A percentile compares a stretch with the other conserved stretches of the same genome.
phyloP scores from a whole-genome alignment of 2,329 filamentous ascomycete species.

The Acarospora socialis region DNA sequence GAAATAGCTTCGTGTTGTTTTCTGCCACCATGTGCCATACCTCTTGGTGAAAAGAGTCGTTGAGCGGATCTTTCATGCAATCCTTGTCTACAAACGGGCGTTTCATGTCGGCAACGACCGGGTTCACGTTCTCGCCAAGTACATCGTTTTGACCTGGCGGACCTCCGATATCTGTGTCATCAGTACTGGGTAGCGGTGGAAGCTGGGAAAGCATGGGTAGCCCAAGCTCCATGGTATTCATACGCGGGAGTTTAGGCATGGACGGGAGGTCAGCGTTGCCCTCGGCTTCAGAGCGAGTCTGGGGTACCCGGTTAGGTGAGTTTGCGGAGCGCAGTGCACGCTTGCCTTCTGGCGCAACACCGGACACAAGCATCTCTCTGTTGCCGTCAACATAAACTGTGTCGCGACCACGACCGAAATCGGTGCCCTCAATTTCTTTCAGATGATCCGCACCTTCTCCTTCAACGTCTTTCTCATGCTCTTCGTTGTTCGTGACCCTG shows the following conservation, averaged over 20 bases:
- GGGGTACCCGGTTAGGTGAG: background rate
- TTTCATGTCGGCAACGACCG: slow-evolving; percentile 52
- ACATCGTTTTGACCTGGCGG: slow-evolving; percentile 48
- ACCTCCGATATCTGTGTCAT: slow-evolving; percentile 73
- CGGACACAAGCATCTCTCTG: slow-evolving; percentile 57
- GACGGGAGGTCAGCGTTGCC: slow-evolving; percentile 43
- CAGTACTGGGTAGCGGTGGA: slow-evolving; percentile 51
- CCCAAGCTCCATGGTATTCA: slow-evolving; percentile 52
- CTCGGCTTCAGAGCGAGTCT: slow-evolving; percentile 12
- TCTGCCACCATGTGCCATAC: slow-evolving; percentile 76
- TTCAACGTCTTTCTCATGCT: slow-evolving; percentile 60
- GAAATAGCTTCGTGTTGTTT: slow-evolving; percentile 92
- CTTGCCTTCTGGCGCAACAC: slow-evolving; percentile 49
- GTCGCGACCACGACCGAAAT: slow-evolving; percentile 52
- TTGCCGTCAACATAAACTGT: slow-evolving; percentile 37
- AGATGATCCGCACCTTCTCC: slow-evolving; percentile 67
- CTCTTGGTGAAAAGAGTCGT: slow-evolving; percentile 68
- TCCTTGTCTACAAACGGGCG: slow-evolving; percentile 66
- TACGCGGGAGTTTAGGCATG: slow-evolving; percentile 40
- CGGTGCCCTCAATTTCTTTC: slow-evolving; percentile 48
- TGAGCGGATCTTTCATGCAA: slow-evolving; percentile 86
- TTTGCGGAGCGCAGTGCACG: slow-evolving; percentile 34
- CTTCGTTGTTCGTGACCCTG: slow-evolving; percentile 44
- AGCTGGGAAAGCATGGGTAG: slow-evolving; percentile 56
- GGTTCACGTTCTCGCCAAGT: slow-evolving; percentile 33